These are phyloP conservation scores for Conidiobolus incongruus DNA, from an alignment of 371 early-diverging fungal genomes.

Conservation along the genomic window DNA sequence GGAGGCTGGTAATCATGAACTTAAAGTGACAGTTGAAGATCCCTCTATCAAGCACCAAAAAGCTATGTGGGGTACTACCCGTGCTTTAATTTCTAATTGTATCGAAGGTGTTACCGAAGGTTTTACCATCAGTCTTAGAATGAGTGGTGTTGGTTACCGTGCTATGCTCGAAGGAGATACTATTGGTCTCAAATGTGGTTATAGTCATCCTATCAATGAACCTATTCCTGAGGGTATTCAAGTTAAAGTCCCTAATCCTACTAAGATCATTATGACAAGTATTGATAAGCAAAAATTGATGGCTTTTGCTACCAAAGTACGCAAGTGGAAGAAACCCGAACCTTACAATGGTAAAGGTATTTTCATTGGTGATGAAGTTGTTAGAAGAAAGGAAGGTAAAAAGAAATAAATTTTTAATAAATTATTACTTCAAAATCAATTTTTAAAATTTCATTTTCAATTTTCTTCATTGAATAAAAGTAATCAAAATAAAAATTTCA, in stretches of 20 bases:
- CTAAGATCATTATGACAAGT: slow-evolving; percentile 61
- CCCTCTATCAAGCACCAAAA: slow-evolving; percentile 39
- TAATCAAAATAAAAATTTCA: too few species aligned
- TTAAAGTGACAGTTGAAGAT: slow-evolving; percentile 37
- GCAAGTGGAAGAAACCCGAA: slow-evolving; percentile 82
- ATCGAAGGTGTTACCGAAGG: slow-evolving; percentile 84
- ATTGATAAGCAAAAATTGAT: slow-evolving; percentile 52
- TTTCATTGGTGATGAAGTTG: slow-evolving; percentile 91
- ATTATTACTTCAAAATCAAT: too few species aligned
- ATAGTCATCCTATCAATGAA: slow-evolving; percentile 61
- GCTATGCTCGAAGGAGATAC: slow-evolving; percentile 48
- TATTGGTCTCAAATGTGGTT: slow-evolving; percentile 68
- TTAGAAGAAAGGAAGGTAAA: slow-evolving; percentile 88
- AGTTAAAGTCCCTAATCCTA: slow-evolving; percentile 62
- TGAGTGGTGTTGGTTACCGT: slow-evolving; percentile 90
- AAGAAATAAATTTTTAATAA: slow-evolving; percentile 43
- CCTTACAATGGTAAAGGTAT: slow-evolving; percentile 98
- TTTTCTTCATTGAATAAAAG: too few species aligned
- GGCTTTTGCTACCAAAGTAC: slow-evolving; percentile 80
- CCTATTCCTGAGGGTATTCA: slow-evolving; percentile 58
- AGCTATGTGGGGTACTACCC: slow-evolving; percentile 92
- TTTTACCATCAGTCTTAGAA: slow-evolving; percentile 49
- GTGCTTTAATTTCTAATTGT: slow-evolving; percentile 64
- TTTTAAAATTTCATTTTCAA: too few species aligned
- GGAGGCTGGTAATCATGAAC: slow-evolving; percentile 18